Percentiles rank a stretch among this genome's conserved stretches.
Evolutionary conservation across 371 early-diverging fungal genomes (phyloP).

Genomic region (Funneliformis caledonium): DNA sequence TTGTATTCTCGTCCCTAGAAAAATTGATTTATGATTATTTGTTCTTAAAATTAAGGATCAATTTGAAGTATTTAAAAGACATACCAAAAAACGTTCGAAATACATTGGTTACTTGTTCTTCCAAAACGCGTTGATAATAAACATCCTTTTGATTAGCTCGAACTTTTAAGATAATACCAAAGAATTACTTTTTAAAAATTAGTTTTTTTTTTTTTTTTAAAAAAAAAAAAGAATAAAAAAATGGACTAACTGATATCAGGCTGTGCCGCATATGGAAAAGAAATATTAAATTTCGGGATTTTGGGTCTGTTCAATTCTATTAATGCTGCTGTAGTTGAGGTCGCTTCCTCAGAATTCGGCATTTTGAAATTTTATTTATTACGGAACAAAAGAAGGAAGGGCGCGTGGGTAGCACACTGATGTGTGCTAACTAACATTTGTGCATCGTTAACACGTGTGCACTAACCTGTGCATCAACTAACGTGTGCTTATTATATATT

Average conservation of each 20-base stretch:
- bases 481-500: too few species aligned
- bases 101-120: conserved; percentile 65
- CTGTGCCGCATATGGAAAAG: conserved; percentile 77
- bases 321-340: too few species aligned
- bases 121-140: conserved; percentile 71
- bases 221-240: not conserved
- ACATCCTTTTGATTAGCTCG: conserved; percentile 89
- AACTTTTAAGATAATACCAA: conserved; percentile 51
- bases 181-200: not conserved
- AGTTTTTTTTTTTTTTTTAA: not conserved
- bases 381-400: too few species aligned
- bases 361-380: not conserved
- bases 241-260: conserved; percentile 73
- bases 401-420: too few species aligned
- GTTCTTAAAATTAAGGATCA: not conserved
- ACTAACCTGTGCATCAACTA: too few species aligned
- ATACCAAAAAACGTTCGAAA: conserved; percentile 69
- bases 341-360: not conserved
- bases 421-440: too few species aligned
- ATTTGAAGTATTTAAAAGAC: not conserved
- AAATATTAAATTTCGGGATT: conserved; percentile 43
- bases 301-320: too few species aligned
- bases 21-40: not conserved
- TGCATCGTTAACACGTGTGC: too few species aligned
- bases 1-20: conserved; percentile 69